phyloP scores from a whole-genome alignment of 2,329 filamentous ascomycete species.

The Arthrobotrys sinensis region DNA sequence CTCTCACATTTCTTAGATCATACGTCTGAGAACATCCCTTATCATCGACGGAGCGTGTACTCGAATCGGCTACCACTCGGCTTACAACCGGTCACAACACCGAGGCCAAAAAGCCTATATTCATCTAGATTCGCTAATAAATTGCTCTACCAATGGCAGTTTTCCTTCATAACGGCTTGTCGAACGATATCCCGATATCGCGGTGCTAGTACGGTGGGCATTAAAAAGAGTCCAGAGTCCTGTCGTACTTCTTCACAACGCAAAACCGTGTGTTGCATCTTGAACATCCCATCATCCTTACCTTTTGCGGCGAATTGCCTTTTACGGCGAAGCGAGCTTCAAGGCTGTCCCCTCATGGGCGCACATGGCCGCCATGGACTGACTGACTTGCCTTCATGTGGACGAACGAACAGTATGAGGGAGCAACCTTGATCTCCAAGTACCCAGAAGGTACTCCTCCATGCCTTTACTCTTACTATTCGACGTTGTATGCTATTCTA shows the following conservation, averaged over 20 bases:
- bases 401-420: neutral
- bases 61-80: neutral
- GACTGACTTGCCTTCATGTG: neutral
- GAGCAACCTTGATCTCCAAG: too few relatives aligned
- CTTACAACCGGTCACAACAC: neutral
- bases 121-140: neutral
- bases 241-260: slow-evolving; percentile 12
- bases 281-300: slow-evolving; percentile 26
- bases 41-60: neutral
- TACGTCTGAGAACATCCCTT: too few relatives aligned
- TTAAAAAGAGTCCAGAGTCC: neutral
- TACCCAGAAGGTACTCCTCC: too few relatives aligned
- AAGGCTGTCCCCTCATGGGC: neutral
- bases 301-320: slow-evolving; percentile 53
- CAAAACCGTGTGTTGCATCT: slow-evolving; percentile 41
- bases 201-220: neutral
- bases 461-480: too few relatives aligned
- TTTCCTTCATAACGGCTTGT: too few relatives aligned
- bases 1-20: too few relatives aligned
- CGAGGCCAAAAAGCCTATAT: neutral
- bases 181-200: neutral
- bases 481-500: too few relatives aligned
- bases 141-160: too few relatives aligned
- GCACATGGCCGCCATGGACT: neutral
- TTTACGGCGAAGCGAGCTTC: slow-evolving; percentile 31